Evolutionary conservation across 768 basidiomycete genomes (phyloP).

Genomic region (Russula abietina): DNA sequence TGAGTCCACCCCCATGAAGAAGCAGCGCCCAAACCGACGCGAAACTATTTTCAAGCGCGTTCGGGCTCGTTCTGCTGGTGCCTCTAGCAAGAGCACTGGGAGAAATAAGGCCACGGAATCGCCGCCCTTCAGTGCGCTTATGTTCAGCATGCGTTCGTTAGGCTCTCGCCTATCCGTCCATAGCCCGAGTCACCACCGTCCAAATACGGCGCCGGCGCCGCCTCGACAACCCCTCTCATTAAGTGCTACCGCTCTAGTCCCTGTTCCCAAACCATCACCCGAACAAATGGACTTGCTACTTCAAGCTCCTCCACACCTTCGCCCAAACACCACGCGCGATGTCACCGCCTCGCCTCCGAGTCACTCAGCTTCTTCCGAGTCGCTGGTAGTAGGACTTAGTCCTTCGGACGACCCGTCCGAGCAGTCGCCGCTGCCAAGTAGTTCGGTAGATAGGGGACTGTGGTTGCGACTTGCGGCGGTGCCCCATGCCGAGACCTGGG

Average conservation of each 20-base stretch:
- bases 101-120: not conserved
- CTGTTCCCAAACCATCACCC: not conserved
- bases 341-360: not conserved
- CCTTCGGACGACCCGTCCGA: not conserved
- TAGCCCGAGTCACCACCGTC: not conserved
- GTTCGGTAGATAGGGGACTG: not conserved
- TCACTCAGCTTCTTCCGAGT: too few species aligned
- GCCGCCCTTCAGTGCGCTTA: not conserved
- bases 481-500: not conserved
- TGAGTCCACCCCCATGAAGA: not conserved
- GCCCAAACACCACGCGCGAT: not conserved
- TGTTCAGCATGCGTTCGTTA: constrained; percentile 1
- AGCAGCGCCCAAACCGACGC: not conserved
- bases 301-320: not conserved
- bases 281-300: not conserved
- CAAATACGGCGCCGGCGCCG: not conserved
- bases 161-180: constrained; percentile 4
- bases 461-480: not conserved
- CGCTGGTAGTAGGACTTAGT: not conserved
- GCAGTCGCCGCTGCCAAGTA: not conserved
- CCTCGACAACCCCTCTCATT: not conserved
- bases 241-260: not conserved
- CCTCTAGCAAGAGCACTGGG: not conserved
- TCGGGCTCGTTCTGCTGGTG: not conserved
- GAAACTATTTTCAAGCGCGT: not conserved